phyloP scores from a whole-genome alignment of 2,329 filamentous ascomycete species.

The Orbilia blumenaviensis region DNA sequence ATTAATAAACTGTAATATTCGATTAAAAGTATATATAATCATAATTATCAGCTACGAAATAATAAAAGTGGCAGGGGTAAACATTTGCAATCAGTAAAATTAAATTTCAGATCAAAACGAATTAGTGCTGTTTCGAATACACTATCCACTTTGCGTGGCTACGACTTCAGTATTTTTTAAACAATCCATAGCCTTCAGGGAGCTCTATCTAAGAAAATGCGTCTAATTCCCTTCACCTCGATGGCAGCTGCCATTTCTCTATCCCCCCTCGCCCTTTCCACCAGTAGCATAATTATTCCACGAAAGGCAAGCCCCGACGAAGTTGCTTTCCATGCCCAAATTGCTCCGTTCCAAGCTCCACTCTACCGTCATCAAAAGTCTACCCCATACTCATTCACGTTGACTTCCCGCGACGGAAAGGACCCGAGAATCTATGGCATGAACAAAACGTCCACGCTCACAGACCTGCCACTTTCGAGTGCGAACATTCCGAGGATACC shows the following conservation, averaged over 20 bases:
- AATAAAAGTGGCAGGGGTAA: no score
- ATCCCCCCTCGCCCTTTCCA: background rate
- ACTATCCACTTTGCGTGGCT: no score
- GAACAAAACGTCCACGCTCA: background rate
- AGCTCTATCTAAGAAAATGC: no score
- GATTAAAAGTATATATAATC: no score
- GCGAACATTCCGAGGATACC: background rate
- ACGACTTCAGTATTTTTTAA: no score
- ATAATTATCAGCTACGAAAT: no score
- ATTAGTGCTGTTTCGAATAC: no score
- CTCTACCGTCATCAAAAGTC: background rate
- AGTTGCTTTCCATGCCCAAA: background rate
- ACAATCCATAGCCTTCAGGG: no score
- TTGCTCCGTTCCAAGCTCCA: conserved; percentile 29
- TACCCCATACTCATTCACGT: background rate
- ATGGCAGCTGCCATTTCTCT: conserved; percentile 8
- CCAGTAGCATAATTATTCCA: conserved; percentile 9
- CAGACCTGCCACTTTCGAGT: background rate
- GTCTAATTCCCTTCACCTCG: background rate
- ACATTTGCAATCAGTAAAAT: no score
- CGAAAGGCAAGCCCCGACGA: conserved; percentile 5
- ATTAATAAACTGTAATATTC: no score
- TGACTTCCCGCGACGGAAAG: background rate
- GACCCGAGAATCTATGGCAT: background rate
- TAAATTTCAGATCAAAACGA: no score